Evolutionary conservation across 1,139 yeast species (phyloP).

Genomic region (Candida sojae): DNA sequence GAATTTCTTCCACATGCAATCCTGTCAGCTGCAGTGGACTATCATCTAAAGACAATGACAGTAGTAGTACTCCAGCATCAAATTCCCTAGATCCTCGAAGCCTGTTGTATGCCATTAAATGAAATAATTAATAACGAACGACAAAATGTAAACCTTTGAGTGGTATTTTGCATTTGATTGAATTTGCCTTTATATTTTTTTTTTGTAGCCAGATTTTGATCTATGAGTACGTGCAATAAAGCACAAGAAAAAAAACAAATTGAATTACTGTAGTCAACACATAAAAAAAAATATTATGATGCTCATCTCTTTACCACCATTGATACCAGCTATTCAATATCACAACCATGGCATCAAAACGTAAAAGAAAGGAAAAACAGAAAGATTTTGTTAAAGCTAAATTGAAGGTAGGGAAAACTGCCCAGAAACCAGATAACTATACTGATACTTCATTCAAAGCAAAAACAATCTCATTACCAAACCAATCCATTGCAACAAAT

Average conservation of each 20-base stretch:
- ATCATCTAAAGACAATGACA: conserved; percentile 29
- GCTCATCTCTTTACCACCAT: conserved; percentile 3
- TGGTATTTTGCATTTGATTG: too few relatives aligned
- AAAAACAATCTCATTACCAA: conserved; percentile 66
- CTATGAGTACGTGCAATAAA: not conserved
- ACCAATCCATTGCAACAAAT: conserved; percentile 43
- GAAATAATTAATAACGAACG: not conserved
- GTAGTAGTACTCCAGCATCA: conserved; percentile 25
- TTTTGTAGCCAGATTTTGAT: too few relatives aligned
- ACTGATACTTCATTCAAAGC: conserved; percentile 87
- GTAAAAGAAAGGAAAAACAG: conserved; percentile 65
- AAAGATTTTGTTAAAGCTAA: conserved; percentile 80
- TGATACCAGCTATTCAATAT: not conserved
- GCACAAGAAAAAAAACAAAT: conserved; percentile 4
- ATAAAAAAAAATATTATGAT: not conserved
- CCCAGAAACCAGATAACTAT: conserved; percentile 66
- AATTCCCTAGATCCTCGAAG: conserved; percentile 17
- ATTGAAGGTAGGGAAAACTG: conserved; percentile 85
- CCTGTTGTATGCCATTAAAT: conserved; percentile 2
- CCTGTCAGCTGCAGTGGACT: not conserved
- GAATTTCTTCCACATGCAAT: not conserved
- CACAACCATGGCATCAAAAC: conserved; percentile 50
- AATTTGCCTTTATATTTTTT: too few relatives aligned
- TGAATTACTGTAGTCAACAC: not conserved
- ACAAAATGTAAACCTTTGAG: not conserved